Evolutionary conservation across 345 rosid genomes (phyloP).

Genomic region (Euphorbia tirucalli): DNA sequence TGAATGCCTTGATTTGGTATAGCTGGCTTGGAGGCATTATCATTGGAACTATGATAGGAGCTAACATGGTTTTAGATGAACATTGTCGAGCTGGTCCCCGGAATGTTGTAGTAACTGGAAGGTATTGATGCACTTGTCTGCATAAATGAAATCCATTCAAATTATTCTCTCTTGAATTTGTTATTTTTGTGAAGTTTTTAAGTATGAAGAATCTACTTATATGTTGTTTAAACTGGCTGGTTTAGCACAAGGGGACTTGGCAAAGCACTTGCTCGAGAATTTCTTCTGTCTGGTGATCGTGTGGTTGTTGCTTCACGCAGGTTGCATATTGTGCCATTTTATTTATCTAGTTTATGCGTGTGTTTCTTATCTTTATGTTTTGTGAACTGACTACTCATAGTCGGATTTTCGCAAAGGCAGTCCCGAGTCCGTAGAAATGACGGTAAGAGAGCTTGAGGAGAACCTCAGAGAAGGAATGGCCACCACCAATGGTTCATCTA

Average conservation of each 20-base stretch:
- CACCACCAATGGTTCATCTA: slow-evolving; percentile 41
- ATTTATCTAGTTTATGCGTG: neutral
- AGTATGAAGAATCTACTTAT: slow-evolving; percentile 6
- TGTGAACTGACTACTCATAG: slow-evolving; percentile 15
- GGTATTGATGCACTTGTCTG: slow-evolving; percentile 39
- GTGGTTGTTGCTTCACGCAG: slow-evolving; percentile 91
- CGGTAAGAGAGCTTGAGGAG: slow-evolving; percentile 77
- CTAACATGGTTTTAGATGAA: slow-evolving; percentile 89
- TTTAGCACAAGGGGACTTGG: slow-evolving; percentile 87
- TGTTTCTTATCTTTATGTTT: neutral
- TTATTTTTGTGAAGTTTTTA: slow-evolving; percentile 1
- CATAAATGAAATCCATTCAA: slow-evolving; percentile 1
- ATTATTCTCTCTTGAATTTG: neutral
- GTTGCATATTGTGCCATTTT: slow-evolving; percentile 28
- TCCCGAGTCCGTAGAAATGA: slow-evolving; percentile 67
- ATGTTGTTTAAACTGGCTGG: slow-evolving; percentile 23
- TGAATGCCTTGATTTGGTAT: slow-evolving; percentile 83
- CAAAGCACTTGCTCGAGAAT: slow-evolving; percentile 96
- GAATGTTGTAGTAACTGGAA: slow-evolving; percentile 93
- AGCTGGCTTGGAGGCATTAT: slow-evolving; percentile 98
- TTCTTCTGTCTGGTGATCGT: slow-evolving; percentile 87
- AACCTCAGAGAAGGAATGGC: slow-evolving; percentile 64
- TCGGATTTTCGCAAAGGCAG: slow-evolving; percentile 42
- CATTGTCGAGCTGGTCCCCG: slow-evolving; percentile 93
- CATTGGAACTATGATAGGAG: slow-evolving; percentile 90